A percentile compares a stretch with the other conserved stretches of the same genome.
These are phyloP conservation scores for Elasticomyces elasticus DNA, from an alignment of 495 filamentous ascomycete species.

Conservation along the genomic window DNA sequence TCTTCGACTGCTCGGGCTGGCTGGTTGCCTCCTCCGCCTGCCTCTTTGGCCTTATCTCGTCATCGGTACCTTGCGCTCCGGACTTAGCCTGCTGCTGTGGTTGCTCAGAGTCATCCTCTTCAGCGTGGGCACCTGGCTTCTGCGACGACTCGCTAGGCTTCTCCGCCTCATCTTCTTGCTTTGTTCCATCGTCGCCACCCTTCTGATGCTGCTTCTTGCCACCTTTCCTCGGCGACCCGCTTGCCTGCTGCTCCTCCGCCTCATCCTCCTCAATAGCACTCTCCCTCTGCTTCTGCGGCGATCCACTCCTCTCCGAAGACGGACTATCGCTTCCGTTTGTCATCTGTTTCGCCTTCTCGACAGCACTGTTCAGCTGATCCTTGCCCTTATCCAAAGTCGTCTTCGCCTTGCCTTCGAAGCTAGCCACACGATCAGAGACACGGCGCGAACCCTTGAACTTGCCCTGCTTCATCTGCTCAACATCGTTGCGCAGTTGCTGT, in stretches of 20 bases:
- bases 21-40: not conserved
- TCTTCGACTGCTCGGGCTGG: not conserved
- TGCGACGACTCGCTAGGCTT: not conserved
- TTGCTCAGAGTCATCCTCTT: no score
- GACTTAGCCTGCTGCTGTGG: no score
- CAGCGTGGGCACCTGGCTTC: no score
- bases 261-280: conserved; percentile 5
- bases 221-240: not conserved
- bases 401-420: conserved; percentile 10
- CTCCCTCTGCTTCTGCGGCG: not conserved
- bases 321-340: conserved; percentile 4
- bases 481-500: conserved; percentile 9
- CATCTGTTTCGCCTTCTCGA: conserved; percentile 3
- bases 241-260: not conserved
- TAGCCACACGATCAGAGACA: conserved; percentile 7
- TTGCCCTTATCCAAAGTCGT: conserved; percentile 2
- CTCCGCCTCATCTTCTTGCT: not conserved
- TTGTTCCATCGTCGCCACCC: not conserved
- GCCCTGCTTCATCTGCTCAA: conserved; percentile 6
- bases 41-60: not conserved
- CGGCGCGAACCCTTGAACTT: conserved; percentile 1
- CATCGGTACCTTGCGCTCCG: not conserved
- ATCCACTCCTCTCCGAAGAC: not conserved
- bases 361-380: conserved; percentile 1
- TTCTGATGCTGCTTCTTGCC: not conserved